Percentiles rank a stretch among this genome's conserved stretches.
phyloP scores from a whole-genome alignment of 1,284 basidiomycete species.

The Heterobasidion irregulare region DNA sequence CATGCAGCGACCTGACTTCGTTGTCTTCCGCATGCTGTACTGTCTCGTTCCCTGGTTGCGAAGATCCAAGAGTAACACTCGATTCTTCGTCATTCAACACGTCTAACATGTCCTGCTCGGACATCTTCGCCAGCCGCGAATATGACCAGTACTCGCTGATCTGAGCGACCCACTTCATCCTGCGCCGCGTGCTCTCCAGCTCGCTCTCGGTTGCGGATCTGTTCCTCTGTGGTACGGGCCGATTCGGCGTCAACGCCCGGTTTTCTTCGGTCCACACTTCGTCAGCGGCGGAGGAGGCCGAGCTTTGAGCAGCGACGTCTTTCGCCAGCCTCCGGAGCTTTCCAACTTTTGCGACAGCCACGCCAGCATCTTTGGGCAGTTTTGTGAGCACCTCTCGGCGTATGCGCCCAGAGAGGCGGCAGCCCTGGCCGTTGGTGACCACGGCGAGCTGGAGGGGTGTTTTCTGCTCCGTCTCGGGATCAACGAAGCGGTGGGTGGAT shows the following conservation, averaged over 20 bases:
- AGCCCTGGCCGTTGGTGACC: conserved; percentile 90
- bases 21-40: neutral
- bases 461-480: conserved; percentile 32
- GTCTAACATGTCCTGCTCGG: conserved; percentile 58
- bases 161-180: conserved; percentile 87
- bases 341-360: conserved; percentile 75
- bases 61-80: neutral
- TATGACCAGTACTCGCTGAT: conserved; percentile 94
- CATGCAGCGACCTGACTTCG: conserved; percentile 18
- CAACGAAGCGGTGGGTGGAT: conserved; percentile 76
- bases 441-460: conserved; percentile 80
- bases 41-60: neutral
- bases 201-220: conserved; percentile 32
- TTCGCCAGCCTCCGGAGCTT: conserved; percentile 61
- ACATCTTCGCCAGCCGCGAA: conserved; percentile 66
- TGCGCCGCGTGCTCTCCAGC: conserved; percentile 44
- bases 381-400: conserved; percentile 76
- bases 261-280: conserved; percentile 51
- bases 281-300: conserved; percentile 17
- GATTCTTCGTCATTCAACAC: conserved; percentile 40
- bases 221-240: conserved; percentile 62
- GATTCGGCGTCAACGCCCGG: conserved; percentile 61
- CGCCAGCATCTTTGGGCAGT: conserved; percentile 70
- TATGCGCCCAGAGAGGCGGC: conserved; percentile 76
- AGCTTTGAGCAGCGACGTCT: conserved; percentile 14